phyloP scores from a whole-genome alignment of 108 stramenopile species.

The Cyclostephanos invisitatus region DNA sequence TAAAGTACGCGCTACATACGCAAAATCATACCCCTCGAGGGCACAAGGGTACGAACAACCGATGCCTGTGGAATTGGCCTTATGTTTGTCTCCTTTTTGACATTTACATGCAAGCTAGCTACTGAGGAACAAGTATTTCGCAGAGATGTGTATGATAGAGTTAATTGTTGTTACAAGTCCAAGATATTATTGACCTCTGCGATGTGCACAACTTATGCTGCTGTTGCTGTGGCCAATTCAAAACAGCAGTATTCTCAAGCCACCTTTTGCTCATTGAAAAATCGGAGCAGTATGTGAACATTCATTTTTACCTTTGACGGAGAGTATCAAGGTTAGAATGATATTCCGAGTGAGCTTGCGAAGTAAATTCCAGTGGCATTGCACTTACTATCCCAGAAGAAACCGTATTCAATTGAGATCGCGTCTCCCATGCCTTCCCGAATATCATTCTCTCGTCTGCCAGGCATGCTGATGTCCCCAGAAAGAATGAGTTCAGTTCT shows the following conservation, averaged over 20 bases:
- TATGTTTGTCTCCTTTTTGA: no score
- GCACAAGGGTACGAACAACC: no score
- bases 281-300: slow-evolving; percentile 13
- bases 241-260: background rate
- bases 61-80: no score
- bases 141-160: no score
- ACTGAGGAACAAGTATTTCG: no score
- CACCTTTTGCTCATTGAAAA: slow-evolving; percentile 31
- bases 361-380: background rate
- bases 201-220: no score
- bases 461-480: slow-evolving; percentile 57
- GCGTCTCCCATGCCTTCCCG: slow-evolving; percentile 58
- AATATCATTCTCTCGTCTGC: slow-evolving; percentile 52
- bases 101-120: no score
- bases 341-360: background rate
- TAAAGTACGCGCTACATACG: no score
- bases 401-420: slow-evolving; percentile 50
- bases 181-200: no score
- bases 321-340: background rate
- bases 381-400: slow-evolving; percentile 53
- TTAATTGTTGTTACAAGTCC: no score
- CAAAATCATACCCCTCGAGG: no score
- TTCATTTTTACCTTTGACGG: slow-evolving; percentile 12
- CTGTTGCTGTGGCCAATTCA: background rate
- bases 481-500: slow-evolving; percentile 60